These are phyloP conservation scores for Myxozyma geophila DNA, from an alignment of 805 yeast genomes.

Conservation along the genomic window DNA sequence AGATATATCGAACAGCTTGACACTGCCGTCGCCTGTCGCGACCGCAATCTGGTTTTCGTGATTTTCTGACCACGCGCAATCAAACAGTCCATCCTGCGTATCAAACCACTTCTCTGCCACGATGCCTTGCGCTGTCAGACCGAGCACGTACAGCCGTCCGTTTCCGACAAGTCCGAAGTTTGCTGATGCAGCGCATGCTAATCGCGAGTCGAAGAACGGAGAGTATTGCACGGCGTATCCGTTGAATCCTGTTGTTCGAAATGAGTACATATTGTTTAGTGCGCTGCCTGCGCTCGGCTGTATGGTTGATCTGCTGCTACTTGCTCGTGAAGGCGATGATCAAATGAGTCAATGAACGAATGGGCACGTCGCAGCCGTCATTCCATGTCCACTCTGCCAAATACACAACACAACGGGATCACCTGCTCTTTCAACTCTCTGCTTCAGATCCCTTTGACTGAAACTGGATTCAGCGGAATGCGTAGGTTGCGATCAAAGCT, in stretches of 20 bases:
- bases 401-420: too few relatives aligned
- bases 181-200: conserved; percentile 89
- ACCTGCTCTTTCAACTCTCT: too few relatives aligned
- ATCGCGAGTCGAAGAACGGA: conserved; percentile 85
- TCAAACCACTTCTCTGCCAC: conserved; percentile 57
- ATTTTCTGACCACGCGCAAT: conserved; percentile 84
- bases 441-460: not conserved
- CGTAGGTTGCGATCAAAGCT: not conserved
- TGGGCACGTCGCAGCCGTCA: too few relatives aligned
- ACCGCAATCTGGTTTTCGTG: conserved; percentile 85
- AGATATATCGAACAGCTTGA: conserved; percentile 78
- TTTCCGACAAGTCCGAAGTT: conserved; percentile 95
- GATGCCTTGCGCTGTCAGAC: conserved; percentile 68
- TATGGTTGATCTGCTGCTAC: not conserved
- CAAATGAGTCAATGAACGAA: not conserved
- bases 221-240: conserved; percentile 90
- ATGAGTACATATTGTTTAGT: conserved; percentile 23
- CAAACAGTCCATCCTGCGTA: conserved; percentile 92
- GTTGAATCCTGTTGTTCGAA: conserved; percentile 62
- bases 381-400: too few relatives aligned
- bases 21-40: conserved; percentile 89
- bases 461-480: not conserved
- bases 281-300: not conserved
- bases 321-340: not conserved
- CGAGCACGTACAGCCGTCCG: conserved; percentile 75